Evolutionary conservation across 805 yeast species (phyloP).

Genomic region (Candida ulmi): DNA sequence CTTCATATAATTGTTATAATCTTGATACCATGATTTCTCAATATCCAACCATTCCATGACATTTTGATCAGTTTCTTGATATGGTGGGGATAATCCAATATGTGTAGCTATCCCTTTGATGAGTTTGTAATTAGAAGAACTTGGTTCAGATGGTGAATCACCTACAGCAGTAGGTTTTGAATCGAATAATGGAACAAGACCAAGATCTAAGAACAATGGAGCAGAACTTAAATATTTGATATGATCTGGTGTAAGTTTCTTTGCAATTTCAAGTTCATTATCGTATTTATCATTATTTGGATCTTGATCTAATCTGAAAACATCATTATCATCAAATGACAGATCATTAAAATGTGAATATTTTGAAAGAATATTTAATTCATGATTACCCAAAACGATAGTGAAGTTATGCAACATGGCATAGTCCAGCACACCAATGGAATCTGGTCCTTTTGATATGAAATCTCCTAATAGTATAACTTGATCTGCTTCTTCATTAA

Average conservation of each 20-base stretch:
- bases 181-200: constrained; percentile 40
- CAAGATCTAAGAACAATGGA: constrained; percentile 58
- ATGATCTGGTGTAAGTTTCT: constrained; percentile 49
- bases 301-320: constrained; percentile 16
- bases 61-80: constrained; percentile 39
- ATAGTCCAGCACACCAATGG: constrained; percentile 60
- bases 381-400: constrained; percentile 90
- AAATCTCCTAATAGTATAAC: constrained; percentile 80
- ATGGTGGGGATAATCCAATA: constrained; percentile 65
- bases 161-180: constrained; percentile 2
- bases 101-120: constrained; percentile 60
- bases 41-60: constrained; percentile 41
- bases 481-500: constrained; percentile 44
- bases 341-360: constrained; percentile 42
- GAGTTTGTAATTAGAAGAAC: constrained; percentile 3
- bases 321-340: constrained; percentile 15
- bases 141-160: no score
- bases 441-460: constrained; percentile 76
- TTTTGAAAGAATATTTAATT: constrained; percentile 58
- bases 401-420: constrained; percentile 54
- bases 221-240: constrained; percentile 55
- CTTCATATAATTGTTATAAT: constrained; percentile 19
- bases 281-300: constrained; percentile 7
- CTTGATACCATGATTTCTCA: constrained; percentile 55
- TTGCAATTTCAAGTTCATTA: constrained; percentile 10